A percentile compares a stretch with the other conserved stretches of the same genome.
Evolutionary conservation across 2,329 filamentous ascomycete genomes (phyloP).

Genomic region (Arachnomyces sp.): DNA sequence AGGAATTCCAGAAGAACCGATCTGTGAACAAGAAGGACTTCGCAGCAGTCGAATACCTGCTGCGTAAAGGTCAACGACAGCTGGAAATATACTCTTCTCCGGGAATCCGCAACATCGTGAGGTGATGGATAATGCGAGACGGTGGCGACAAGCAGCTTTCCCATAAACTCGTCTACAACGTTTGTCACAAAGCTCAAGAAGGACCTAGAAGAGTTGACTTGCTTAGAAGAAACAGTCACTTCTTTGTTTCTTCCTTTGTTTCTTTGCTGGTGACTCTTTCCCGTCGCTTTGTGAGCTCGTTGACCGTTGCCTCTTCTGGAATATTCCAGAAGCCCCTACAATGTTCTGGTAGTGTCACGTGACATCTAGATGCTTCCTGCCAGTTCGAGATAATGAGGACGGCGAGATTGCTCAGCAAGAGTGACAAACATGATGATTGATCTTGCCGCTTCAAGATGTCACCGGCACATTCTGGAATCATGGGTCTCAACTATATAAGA

Average conservation of each 20-base stretch:
- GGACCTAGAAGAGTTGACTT: no score
- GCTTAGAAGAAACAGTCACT: no score
- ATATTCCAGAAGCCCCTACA: no score
- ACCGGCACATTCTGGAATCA: slow-evolving; percentile 10
- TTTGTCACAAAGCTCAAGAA: no score
- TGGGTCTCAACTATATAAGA: slow-evolving; percentile 9
- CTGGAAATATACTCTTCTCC: slow-evolving; percentile 73
- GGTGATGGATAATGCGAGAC: slow-evolving; percentile 12
- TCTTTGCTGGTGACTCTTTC: no score
- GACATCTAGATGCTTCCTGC: not conserved
- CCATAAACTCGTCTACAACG: not conserved
- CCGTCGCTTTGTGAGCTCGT: no score
- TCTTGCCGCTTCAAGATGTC: slow-evolving; percentile 9
- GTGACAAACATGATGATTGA: not conserved
- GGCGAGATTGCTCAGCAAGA: not conserved
- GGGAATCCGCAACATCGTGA: slow-evolving; percentile 65
- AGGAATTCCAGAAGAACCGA: slow-evolving; percentile 67
- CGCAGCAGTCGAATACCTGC: slow-evolving; percentile 70
- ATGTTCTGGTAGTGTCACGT: no score
- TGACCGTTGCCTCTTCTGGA: no score
- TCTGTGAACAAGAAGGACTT: slow-evolving; percentile 75
- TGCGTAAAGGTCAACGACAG: slow-evolving; percentile 73
- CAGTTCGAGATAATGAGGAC: no score
- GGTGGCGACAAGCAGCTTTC: not conserved
- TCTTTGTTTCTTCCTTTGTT: no score